Conservation (phyloP, 441 rosid species). For the Corymbia calophylla region DNA sequence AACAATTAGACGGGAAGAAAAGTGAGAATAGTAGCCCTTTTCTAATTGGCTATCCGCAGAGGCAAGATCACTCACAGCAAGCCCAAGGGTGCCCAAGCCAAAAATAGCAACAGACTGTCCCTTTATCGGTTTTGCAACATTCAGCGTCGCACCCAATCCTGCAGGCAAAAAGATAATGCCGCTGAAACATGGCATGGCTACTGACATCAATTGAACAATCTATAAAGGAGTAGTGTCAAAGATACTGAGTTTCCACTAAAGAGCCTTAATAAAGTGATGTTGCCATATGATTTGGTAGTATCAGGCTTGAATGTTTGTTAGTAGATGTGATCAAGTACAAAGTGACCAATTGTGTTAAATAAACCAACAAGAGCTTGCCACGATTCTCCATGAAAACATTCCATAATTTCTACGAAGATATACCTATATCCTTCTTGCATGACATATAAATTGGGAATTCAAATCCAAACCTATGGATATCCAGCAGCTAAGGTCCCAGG, state of each 20-base stretch:
- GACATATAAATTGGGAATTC: neutral
- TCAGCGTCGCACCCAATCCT: neutral
- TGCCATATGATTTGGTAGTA: neutral
- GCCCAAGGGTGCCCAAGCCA: neutral
- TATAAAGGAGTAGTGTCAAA: neutral
- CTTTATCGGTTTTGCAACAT: neutral
- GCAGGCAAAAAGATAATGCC: neutral
- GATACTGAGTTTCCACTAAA: neutral
- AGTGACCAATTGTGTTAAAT: neutral
- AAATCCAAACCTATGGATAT: neutral
- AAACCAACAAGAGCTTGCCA: neutral
- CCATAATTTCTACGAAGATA: neutral
- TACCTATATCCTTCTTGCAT: neutral
- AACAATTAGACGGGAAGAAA: neutral
- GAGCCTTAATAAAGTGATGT: neutral
- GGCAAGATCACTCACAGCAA: neutral
- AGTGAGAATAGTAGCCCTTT: neutral
- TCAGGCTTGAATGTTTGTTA: neutral
- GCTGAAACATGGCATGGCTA: neutral
- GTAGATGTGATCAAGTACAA: neutral
- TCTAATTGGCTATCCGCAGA: neutral
- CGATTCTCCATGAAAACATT: no score
- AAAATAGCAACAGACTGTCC: neutral
- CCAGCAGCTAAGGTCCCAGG: neutral
- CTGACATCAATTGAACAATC: neutral